These are phyloP conservation scores for Colletotrichum tamarilloi DNA, from an alignment of 2,329 filamentous ascomycete genomes.

Conservation along the genomic window DNA sequence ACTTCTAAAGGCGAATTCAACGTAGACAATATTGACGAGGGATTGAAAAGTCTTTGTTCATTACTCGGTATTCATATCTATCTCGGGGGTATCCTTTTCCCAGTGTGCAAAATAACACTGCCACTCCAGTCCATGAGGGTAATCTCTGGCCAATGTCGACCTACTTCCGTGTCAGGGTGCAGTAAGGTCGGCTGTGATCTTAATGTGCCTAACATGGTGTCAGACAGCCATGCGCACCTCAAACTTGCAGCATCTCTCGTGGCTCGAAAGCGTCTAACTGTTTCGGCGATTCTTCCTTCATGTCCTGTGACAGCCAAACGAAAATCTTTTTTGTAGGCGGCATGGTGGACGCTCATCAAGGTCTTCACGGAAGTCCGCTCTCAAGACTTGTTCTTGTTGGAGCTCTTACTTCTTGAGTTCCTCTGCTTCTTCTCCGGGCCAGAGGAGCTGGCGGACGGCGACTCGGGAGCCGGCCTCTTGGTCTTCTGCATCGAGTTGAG, in stretches of 20 bases:
- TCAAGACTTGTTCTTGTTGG: slow-evolving; percentile 24
- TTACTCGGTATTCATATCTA: not conserved
- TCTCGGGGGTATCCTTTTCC: slow-evolving; percentile 7
- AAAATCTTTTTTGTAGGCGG: too few relatives aligned
- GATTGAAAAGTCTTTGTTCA: not conserved
- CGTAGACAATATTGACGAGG: not conserved
- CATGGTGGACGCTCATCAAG: not conserved
- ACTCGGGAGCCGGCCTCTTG: slow-evolving; percentile 54
- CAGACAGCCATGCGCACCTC: not conserved
- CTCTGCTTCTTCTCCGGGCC: slow-evolving; percentile 45
- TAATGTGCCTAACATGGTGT: too few relatives aligned
- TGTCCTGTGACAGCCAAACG: not conserved
- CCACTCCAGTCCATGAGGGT: not conserved
- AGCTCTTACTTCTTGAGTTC: slow-evolving; percentile 43
- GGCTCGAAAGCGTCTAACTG: not conserved
- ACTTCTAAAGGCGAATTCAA: too few relatives aligned
- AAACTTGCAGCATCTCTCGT: not conserved
- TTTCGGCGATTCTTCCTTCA: not conserved
- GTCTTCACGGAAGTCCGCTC: not conserved
- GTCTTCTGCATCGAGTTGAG: slow-evolving; percentile 56
- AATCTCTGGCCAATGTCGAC: not conserved
- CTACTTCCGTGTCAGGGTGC: not conserved
- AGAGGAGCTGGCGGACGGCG: slow-evolving; percentile 40
- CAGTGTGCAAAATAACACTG: not conserved
- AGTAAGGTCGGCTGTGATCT: not conserved